A percentile compares a stretch with the other conserved stretches of the same genome.
phyloP scores from a whole-genome alignment of 176 grass and related monocot genomes.

The Elymus sibiricus region DNA sequence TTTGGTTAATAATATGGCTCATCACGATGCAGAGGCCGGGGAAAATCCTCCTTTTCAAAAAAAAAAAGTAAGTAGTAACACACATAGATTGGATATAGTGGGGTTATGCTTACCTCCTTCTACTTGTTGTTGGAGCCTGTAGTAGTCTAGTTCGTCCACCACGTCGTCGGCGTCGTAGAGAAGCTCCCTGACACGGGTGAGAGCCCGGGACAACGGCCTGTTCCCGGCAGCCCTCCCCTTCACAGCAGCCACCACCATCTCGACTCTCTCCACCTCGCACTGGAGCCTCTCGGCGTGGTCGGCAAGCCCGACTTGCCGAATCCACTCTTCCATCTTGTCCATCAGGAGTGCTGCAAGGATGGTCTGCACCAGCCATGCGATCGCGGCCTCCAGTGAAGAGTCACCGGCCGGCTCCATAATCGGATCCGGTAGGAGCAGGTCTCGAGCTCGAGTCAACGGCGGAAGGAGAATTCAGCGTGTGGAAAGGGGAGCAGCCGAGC shows the following conservation, averaged over 20 bases:
- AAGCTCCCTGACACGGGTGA: background rate
- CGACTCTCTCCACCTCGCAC: background rate
- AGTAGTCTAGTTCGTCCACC: too few relatives aligned
- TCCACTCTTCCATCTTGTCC: background rate
- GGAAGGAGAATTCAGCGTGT: too few relatives aligned
- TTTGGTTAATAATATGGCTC: too few relatives aligned
- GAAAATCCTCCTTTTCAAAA: too few relatives aligned
- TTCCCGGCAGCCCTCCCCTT: background rate
- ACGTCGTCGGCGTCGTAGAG: too few relatives aligned
- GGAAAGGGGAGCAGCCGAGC: background rate
- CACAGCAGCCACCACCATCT: background rate
- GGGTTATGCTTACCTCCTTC: too few relatives aligned
- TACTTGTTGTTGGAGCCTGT: too few relatives aligned
- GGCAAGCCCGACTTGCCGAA: background rate
- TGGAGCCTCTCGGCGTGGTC: background rate
- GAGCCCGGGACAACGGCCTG: background rate
- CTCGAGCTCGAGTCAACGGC: background rate
- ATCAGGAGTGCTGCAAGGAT: background rate
- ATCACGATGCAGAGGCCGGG: too few relatives aligned
- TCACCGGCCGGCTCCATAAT: background rate
- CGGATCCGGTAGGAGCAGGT: background rate
- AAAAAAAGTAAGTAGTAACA: too few relatives aligned
- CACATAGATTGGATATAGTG: too few relatives aligned
- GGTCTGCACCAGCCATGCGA: conserved; percentile 1
- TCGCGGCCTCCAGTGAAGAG: background rate